Evolutionary conservation across 139 green algal species (phyloP).

Genomic region (Bryopsis sp.): DNA sequence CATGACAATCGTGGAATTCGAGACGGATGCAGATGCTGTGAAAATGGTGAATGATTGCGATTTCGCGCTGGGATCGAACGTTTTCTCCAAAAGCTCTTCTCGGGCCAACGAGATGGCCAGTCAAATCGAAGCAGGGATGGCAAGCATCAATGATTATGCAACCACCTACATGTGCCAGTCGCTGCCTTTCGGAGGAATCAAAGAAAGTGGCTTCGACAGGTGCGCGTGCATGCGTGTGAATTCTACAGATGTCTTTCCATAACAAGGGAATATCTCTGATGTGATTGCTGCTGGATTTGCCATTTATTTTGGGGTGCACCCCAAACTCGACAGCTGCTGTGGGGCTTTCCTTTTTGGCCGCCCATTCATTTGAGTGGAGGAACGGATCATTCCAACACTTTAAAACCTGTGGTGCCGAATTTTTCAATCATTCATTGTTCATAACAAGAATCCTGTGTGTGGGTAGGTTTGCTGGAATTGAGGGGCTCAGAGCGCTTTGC

Average conservation of each 20-base stretch:
- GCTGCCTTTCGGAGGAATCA: conserved; percentile 96
- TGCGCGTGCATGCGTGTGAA: conserved; percentile 49
- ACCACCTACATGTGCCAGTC: conserved; percentile 96
- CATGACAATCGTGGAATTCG: conserved; percentile 46
- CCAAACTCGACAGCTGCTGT: not conserved
- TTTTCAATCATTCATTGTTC: conserved; percentile 5
- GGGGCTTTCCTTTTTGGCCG: not conserved
- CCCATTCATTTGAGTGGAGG: not conserved
- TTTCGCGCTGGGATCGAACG: conserved; percentile 87
- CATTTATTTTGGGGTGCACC: not conserved
- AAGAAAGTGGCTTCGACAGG: conserved; percentile 88
- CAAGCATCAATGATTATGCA: conserved; percentile 91
- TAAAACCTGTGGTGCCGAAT: conserved; percentile 4
- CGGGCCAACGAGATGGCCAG: conserved; percentile 49
- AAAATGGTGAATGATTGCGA: conserved; percentile 85
- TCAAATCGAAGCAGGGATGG: conserved; percentile 77
- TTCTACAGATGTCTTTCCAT: conserved; percentile 13
- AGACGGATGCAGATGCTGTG: conserved; percentile 79
- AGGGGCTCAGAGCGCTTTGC: conserved; percentile 88
- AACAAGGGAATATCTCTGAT: not conserved
- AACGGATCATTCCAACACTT: too few species aligned
- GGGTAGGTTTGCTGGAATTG: conserved; percentile 72
- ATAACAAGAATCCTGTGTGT: not conserved
- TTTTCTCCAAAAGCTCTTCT: conserved; percentile 51
- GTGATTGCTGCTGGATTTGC: not conserved